A percentile compares a stretch with the other conserved stretches of the same genome.
These are phyloP conservation scores for Cladosporium oxysporum DNA, from an alignment of 2,329 filamentous ascomycete genomes.

Conservation along the genomic window DNA sequence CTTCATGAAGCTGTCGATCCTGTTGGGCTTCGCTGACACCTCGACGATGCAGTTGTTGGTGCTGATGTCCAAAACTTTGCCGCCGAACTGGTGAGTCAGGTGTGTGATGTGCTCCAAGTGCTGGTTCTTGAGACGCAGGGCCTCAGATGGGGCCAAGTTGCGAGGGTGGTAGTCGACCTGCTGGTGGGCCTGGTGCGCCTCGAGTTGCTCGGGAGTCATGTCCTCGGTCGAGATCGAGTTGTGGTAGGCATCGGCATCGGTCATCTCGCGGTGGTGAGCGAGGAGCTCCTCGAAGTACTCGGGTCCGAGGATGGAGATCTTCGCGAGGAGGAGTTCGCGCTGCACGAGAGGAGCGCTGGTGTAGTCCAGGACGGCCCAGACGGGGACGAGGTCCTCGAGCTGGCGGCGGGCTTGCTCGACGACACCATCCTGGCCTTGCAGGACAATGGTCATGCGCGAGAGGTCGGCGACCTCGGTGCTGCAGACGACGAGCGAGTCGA, in stretches of 20 bases:
- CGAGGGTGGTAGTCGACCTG: constrained; percentile 80
- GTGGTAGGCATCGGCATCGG: constrained; percentile 46
- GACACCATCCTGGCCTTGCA: constrained; percentile 93
- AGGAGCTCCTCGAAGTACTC: constrained; percentile 98
- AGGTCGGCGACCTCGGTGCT: constrained; percentile 96
- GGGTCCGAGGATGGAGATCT: constrained; percentile 93
- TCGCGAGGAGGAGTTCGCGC: constrained; percentile 90
- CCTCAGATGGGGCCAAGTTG: constrained; percentile 81
- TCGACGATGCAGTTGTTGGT: constrained; percentile 99
- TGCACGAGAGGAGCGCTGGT: constrained; percentile 90
- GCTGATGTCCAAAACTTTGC: constrained; percentile 96
- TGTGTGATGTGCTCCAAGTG: constrained; percentile 96
- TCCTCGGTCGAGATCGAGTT: constrained; percentile 24
- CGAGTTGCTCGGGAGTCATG: constrained; percentile 30
- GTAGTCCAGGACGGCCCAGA: constrained; percentile 98
- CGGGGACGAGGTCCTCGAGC: constrained; percentile 92
- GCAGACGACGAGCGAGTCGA: constrained; percentile 96
- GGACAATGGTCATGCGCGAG: constrained; percentile 97
- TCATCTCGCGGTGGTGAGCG: constrained; percentile 92
- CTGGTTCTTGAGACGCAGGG: constrained; percentile 93
- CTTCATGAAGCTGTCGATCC: constrained; percentile 98
- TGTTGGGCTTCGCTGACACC: constrained; percentile 85
- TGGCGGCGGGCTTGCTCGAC: constrained; percentile 96
- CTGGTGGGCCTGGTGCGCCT: constrained; percentile 22
- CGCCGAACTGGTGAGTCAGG: constrained; percentile 94